Evolutionary conservation across 2,329 filamentous ascomycete species (phyloP).

Genomic region (Calonectria crousiana): DNA sequence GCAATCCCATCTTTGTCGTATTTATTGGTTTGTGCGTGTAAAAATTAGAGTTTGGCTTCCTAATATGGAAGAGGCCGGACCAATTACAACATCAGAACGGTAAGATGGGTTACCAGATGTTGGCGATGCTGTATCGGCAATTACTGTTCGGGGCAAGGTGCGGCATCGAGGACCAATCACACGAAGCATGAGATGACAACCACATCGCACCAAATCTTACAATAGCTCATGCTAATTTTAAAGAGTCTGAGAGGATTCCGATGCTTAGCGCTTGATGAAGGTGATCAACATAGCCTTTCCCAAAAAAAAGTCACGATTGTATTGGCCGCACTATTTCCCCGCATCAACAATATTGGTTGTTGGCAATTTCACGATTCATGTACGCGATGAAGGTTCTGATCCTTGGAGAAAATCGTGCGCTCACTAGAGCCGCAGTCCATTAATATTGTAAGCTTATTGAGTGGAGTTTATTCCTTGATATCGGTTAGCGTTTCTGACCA

Average conservation of each 20-base stretch:
- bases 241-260: not conserved
- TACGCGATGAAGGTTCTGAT: not conserved
- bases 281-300: not conserved
- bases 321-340: not conserved
- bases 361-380: not conserved
- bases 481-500: not conserved
- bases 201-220: not conserved
- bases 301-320: not conserved
- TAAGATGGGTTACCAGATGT: not conserved
- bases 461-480: not conserved
- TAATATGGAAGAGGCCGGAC: not conserved
- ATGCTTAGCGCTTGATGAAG: not conserved
- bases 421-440: not conserved
- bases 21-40: not conserved
- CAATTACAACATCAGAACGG: not conserved
- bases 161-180: not conserved
- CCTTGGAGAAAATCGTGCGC: not conserved
- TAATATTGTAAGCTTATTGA: not conserved
- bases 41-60: not conserved
- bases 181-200: not conserved
- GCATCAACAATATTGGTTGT: not conserved
- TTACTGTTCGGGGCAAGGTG: not conserved
- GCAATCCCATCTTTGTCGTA: not conserved
- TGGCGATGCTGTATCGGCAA: not conserved
- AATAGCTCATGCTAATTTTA: not conserved